Percentiles rank a stretch among this genome's conserved stretches.
Conservation (phyloP, 306 rosid species). For the Castanea sativa region DNA sequence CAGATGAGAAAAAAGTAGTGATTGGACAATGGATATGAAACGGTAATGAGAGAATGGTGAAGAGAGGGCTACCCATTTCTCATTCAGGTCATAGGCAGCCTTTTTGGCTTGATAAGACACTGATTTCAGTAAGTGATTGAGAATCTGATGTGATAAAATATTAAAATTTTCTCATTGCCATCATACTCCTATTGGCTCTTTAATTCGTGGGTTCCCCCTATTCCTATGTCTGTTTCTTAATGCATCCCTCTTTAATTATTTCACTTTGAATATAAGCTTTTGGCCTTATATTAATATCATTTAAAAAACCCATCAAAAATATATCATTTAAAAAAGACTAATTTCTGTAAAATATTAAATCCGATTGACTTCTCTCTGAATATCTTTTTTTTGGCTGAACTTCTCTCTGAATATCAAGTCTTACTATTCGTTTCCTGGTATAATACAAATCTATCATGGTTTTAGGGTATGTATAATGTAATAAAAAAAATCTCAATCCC, state of each 20-base stretch:
- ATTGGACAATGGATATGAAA: slow-evolving; percentile 46
- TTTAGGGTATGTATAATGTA: too few relatives aligned
- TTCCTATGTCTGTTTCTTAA: not conserved
- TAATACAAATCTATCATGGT: too few relatives aligned
- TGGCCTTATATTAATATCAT: not conserved
- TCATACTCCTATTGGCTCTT: slow-evolving; percentile 16
- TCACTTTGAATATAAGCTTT: not conserved
- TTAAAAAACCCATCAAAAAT: not conserved
- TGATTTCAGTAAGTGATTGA: slow-evolving; percentile 21
- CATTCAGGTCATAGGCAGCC: slow-evolving; percentile 25
- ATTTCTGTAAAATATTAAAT: not conserved
- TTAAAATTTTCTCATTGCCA: slow-evolving; percentile 15
- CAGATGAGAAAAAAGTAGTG: slow-evolving; percentile 37
- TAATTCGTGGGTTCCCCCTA: not conserved
- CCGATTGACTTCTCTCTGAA: too few relatives aligned
- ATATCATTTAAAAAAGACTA: not conserved
- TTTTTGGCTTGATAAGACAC: slow-evolving; percentile 45
- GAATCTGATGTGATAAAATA: slow-evolving; percentile 26
- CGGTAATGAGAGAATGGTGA: not conserved
- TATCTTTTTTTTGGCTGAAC: too few relatives aligned
- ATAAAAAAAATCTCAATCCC: too few relatives aligned
- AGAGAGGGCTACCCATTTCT: not conserved
- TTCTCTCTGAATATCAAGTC: too few relatives aligned
- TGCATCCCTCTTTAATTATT: slow-evolving; percentile 9
- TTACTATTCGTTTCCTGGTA: too few relatives aligned